These are phyloP conservation scores for Botrytis sinoallii DNA, from an alignment of 2,329 filamentous ascomycete species.

Conservation along the genomic window DNA sequence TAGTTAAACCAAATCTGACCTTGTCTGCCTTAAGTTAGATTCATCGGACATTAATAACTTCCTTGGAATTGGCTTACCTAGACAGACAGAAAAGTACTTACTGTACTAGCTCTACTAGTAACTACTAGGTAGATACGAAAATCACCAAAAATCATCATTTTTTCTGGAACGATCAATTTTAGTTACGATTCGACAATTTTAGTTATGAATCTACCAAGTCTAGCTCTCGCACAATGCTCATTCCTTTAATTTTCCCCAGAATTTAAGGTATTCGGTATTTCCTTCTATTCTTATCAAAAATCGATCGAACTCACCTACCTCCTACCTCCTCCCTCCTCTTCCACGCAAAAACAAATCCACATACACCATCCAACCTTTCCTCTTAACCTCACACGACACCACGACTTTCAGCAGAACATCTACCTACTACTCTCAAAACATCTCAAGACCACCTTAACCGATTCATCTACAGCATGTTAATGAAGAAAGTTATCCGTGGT, in stretches of 20 bases:
- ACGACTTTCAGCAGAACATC: neutral
- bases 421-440: neutral
- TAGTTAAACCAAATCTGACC: neutral
- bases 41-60: neutral
- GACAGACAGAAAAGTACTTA: neutral
- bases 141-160: slow-evolving; percentile 4
- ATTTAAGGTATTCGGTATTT: slow-evolving; percentile 6
- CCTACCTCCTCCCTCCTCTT: neutral
- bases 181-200: neutral
- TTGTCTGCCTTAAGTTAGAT: neutral
- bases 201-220: neutral
- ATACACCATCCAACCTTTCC: neutral
- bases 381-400: neutral
- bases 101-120: neutral
- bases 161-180: neutral
- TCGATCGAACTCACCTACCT: neutral
- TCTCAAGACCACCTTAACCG: neutral
- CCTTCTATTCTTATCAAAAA: neutral
- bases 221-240: neutral
- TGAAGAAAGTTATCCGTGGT: neutral
- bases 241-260: neutral
- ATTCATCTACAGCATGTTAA: neutral
- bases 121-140: neutral
- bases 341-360: neutral
- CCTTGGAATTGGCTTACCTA: slow-evolving; percentile 2